A percentile compares a stretch with the other conserved stretches of the same genome.
Conservation (phyloP, 78 protist genomes). For the Blattamonas nauphoetae region DNA sequence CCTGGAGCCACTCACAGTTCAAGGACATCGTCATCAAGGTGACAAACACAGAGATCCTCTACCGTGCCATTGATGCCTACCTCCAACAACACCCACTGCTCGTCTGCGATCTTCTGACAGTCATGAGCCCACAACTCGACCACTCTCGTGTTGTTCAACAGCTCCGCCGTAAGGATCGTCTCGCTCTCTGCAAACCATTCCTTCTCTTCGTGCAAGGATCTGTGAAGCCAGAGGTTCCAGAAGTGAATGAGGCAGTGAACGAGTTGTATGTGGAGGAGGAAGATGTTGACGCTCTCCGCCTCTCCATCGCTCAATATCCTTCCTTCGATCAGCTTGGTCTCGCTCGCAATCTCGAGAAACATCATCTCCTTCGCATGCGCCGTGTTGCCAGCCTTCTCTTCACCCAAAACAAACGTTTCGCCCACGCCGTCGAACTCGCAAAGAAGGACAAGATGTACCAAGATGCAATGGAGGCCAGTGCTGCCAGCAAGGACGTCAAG, state of each 20-base stretch:
- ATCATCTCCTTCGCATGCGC: constrained; percentile 88
- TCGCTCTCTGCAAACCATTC: constrained; percentile 82
- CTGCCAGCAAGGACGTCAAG: constrained; percentile 61
- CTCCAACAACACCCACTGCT: constrained; percentile 50
- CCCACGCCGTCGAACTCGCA: constrained; percentile 73
- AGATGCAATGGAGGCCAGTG: constrained; percentile 92
- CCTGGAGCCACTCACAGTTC: constrained; percentile 86
- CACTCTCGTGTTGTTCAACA: constrained; percentile 59
- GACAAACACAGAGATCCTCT: constrained; percentile 80
- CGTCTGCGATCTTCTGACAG: constrained; percentile 72
- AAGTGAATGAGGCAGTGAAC: constrained; percentile 89
- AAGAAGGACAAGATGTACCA: constrained; percentile 81
- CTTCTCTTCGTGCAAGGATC: constrained; percentile 54
- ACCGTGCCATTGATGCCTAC: constrained; percentile 43
- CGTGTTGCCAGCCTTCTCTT: constrained; percentile 84
- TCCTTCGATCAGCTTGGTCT: constrained; percentile 32
- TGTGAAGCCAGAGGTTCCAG: constrained; percentile 17
- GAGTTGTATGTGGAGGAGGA: constrained; percentile 85
- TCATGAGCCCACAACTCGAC: constrained; percentile 64
- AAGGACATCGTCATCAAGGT: constrained; percentile 76
- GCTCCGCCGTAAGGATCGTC: constrained; percentile 7
- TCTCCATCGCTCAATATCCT: constrained; percentile 49
- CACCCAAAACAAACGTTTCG: constrained; percentile 53
- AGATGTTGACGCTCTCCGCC: constrained; percentile 79
- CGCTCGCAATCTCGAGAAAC: constrained; percentile 75